Percentiles rank a stretch among this genome's conserved stretches.
phyloP scores from a whole-genome alignment of 305 asterid genomes.

The Vinca major region DNA sequence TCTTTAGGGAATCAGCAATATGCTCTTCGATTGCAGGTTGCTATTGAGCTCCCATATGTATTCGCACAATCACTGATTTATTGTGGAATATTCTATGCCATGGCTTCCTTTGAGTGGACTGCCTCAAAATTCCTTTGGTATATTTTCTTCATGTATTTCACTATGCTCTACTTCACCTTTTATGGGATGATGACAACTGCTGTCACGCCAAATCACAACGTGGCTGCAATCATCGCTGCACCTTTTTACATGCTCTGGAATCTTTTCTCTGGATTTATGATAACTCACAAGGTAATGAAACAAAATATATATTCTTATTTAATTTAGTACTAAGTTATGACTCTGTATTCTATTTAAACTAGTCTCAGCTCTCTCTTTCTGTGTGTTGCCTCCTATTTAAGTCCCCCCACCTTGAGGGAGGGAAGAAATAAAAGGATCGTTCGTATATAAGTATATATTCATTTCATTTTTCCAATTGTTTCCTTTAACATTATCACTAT shows the following conservation, averaged over 20 bases:
- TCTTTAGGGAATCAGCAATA: constrained; percentile 1
- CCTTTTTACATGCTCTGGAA: constrained; percentile 98
- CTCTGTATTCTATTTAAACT: background rate
- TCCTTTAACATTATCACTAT: background rate
- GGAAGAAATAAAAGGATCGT: background rate
- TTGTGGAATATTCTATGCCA: constrained; percentile 61
- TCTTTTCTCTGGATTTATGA: constrained; percentile 94
- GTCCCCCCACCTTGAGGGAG: background rate
- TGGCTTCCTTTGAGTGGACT: constrained; percentile 84
- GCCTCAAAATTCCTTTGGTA: constrained; percentile 60
- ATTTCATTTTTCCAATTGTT: background rate
- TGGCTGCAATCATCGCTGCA: constrained; percentile 78
- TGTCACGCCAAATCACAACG: constrained; percentile 87
- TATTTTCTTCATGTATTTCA: constrained; percentile 68
- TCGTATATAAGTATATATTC: background rate
- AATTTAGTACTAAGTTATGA: background rate
- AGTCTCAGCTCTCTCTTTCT: background rate
- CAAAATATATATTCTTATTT: constrained; percentile 8
- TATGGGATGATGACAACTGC: constrained; percentile 99
- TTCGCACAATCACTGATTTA: constrained; percentile 62
- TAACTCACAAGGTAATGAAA: constrained; percentile 74
- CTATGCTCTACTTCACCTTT: constrained; percentile 83
- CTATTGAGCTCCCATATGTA: constrained; percentile 82
- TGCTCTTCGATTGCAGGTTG: constrained; percentile 47
- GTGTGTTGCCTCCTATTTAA: background rate